Conservation (phyloP, 352 stramenopile genomes). For the Plasmopara halstedii region DNA sequence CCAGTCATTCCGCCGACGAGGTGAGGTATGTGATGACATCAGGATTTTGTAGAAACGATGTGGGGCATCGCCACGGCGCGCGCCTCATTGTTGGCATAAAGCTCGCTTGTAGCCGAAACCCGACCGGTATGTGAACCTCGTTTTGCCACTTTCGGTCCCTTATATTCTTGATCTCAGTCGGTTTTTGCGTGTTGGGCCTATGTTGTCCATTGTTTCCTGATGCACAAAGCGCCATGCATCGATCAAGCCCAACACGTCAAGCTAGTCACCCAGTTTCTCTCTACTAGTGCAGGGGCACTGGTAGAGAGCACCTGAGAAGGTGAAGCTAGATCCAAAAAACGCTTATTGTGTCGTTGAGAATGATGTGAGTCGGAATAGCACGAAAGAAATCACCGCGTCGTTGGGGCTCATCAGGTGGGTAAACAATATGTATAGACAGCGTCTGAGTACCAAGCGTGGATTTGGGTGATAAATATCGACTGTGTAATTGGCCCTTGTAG, state of each 20-base stretch:
- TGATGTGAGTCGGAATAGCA: background rate
- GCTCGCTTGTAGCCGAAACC: constrained; percentile 2
- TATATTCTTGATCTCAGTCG: constrained; percentile 10
- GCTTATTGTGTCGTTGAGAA: constrained; percentile 3
- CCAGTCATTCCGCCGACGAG: background rate
- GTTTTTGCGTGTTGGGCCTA: constrained; percentile 1
- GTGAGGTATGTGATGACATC: background rate
- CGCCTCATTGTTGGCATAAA: background rate
- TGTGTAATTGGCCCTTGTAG: constrained; percentile 1
- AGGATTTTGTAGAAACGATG: constrained; percentile 1
- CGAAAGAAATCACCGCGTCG: background rate
- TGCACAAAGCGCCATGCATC: constrained; percentile 11
- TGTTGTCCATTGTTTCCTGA: constrained; percentile 2
- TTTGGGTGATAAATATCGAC: constrained; percentile 13
- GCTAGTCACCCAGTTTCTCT: constrained; percentile 5
- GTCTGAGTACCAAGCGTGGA: background rate
- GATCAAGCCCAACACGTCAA: constrained; percentile 5
- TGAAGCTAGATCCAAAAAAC: background rate
- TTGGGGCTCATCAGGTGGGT: constrained; percentile 5
- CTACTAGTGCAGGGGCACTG: background rate
- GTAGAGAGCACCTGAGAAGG: background rate
- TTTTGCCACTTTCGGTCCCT: constrained; percentile 10
- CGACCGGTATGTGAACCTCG: constrained; percentile 8
- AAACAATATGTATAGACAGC: constrained; percentile 6
- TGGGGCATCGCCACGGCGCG: constrained; percentile 1